Base-by-base conservation (phyloP, 1,284 basidiomycete genomes). In the Pterulicium gracile region DNA sequence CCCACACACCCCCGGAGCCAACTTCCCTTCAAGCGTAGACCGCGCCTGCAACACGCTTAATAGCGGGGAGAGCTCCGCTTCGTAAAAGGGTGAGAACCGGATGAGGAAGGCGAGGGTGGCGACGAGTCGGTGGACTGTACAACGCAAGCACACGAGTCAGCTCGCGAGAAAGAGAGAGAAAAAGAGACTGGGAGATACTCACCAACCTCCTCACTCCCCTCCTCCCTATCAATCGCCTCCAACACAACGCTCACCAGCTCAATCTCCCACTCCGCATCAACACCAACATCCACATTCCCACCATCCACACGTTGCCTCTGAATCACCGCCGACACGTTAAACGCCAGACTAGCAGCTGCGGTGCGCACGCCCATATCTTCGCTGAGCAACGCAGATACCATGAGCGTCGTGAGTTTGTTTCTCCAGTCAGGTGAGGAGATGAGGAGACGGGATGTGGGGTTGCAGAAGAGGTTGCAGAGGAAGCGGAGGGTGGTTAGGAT, bases 241-340 rank as follows among this genome's bases (percentile, higher is more conserved):
- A 91, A 60, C 13, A 94, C 58, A 0, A 86, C 91, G 54, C 81
- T 88, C 2, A 83, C 66, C 15, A 93, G 63, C 64, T 94, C 91
- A 0, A 86, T 67, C 56, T 89, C 81, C 88, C 88, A 93, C 45
- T 92, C 88, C 23, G 73, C 82, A 51, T 81, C 71, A 34, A 70
- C 69, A 15, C 65, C 68, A 13, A 59, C 68, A 49, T 56, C 60
- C 51, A 60, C 54, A 46, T 54, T 52, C 4, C 55, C 58, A 20
- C 61, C 61, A 36, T 75, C 74, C 4, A 77, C 63, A 36, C 82
- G 61, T 15, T 63, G 66, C 45, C 67, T 70, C 61, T 91, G 88
- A 44, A 87, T 56, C 56, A 70, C 71, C 2, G 72, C 77, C 1
- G 81, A 75, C 3, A 83, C 61, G 55, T 94, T 88, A 58, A 93